A percentile compares a stretch with the other conserved stretches of the same genome.
These are phyloP conservation scores for Nephelium lappaceum DNA, from an alignment of 345 rosid genomes.

Conservation along the genomic window DNA sequence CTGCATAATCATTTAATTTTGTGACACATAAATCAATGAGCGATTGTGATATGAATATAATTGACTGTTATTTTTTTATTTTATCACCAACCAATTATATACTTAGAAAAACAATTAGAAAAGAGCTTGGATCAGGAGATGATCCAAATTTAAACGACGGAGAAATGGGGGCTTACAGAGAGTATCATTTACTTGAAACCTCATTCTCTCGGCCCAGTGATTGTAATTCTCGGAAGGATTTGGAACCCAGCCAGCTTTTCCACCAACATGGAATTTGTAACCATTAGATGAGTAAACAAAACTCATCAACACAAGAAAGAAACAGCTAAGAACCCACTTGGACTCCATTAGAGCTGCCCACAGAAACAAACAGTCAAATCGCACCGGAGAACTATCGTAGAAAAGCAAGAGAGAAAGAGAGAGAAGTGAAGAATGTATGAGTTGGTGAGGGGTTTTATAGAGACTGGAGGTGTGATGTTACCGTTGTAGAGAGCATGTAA, in stretches of 20 bases:
- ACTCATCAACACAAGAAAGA: conserved; percentile 20
- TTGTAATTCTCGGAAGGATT: conserved; percentile 65
- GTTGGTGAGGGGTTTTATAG: conserved; percentile 30
- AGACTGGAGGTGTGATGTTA: conserved; percentile 21
- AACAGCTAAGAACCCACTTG: conserved; percentile 9
- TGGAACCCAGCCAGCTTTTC: conserved; percentile 76
- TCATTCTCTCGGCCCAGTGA: conserved; percentile 80
- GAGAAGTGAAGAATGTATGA: background rate
- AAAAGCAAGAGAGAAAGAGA: background rate
- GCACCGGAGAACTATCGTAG: background rate
- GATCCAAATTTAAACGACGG: background rate
- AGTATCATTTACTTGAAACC: conserved; percentile 87
- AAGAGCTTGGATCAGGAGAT: background rate
- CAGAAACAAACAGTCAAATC: no score
- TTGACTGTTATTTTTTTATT: no score
- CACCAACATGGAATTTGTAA: conserved; percentile 66
- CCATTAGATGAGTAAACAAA: conserved; percentile 37
- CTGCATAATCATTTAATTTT: no score
- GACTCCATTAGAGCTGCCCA: conserved; percentile 32
- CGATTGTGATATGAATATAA: no score
- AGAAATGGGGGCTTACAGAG: conserved; percentile 46
- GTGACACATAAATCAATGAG: no score
- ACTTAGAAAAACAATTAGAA: no score
- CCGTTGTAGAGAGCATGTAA: conserved; percentile 33
- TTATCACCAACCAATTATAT: no score